Base-by-base conservation (phyloP, 768 basidiomycete species). In the Lanmaoa pseudosensibilis region DNA sequence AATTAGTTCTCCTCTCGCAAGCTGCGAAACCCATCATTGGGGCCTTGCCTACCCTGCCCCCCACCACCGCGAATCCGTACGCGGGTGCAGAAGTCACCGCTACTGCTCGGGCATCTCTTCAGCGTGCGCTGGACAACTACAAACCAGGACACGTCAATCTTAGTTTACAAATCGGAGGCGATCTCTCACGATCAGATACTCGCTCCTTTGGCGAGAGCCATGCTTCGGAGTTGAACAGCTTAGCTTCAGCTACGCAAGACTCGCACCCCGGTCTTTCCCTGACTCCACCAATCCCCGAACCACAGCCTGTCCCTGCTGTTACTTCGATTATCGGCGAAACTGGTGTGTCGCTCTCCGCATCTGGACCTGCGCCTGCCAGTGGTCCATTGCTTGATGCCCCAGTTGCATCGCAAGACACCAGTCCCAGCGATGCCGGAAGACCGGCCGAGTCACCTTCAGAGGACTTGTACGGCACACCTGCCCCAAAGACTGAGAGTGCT, bases 181-280 rank as follows among this genome's bases (percentile, higher is more conserved):
- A 87, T 66, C 78, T 90, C 39, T 78, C 79, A 56, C 77, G 86
- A 57, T 86, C 86, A 4, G 88, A 93, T 64, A 89, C 88, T 0
- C 82, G 82, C 54, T 91, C 88, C 71, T 94, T 94, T 66, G 92
- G 92, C 19, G 88, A 87, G 71, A 92, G 85, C 38, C 92, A 94
- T 64, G 88, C 87, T 0, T 78, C 74, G 36, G 92, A 93, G 72
- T 77, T 94, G 36, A 80, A 80, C 18, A 78, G 75, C 61, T 84
- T 91, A 50, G 72, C 73, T 0, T 59, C 66, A 23, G 54, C 61
- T 6, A 64, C 59, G 27, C 57, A 64, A 25, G 49, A 61, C 37
- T 62, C 59, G 46, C 72, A 75, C 54, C 73, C 75, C 19, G 69
- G 69, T 45, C 66, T 78, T n/a, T 72, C 79, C 3, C 23, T 78